phyloP scores from a whole-genome alignment of 2,329 filamentous ascomycete species.

The Zasmidium cellare region DNA sequence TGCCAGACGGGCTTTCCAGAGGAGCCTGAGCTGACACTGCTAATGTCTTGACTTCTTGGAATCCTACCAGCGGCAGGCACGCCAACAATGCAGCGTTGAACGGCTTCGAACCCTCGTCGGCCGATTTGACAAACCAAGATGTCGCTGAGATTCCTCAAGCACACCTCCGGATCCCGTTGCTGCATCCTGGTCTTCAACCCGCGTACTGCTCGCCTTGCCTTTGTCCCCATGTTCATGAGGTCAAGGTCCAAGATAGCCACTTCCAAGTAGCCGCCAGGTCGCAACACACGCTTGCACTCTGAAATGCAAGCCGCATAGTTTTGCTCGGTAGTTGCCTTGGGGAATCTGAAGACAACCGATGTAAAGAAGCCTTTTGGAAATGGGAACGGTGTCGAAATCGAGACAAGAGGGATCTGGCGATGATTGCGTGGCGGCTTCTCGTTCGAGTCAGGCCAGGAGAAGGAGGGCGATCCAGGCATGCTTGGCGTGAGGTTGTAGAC shows the following conservation, averaged over 20 bases:
- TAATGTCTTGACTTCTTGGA: conserved; percentile 35
- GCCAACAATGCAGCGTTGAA: conserved; percentile 76
- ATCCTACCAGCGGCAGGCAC: conserved; percentile 66
- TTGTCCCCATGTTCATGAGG: conserved; percentile 77
- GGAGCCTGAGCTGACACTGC: conserved; percentile 30
- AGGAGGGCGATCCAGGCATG: conserved; percentile 23
- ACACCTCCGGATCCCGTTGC: conserved; percentile 58
- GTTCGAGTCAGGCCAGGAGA: conserved; percentile 23
- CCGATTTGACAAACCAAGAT: conserved; percentile 66
- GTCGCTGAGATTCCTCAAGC: conserved; percentile 56
- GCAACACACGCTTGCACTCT: conserved; percentile 75
- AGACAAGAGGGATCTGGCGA: conserved; percentile 69
- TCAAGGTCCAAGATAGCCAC: conserved; percentile 76
- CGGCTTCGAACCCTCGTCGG: conserved; percentile 66
- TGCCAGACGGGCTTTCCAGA: conserved; percentile 14
- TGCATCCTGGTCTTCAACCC: conserved; percentile 71
- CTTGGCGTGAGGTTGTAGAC: conserved; percentile 67
- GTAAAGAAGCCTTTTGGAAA: conserved; percentile 76
- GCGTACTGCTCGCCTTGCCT: conserved; percentile 67
- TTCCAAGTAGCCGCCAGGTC: conserved; percentile 78
- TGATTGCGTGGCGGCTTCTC: conserved; percentile 58
- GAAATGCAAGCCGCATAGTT: conserved; percentile 70
- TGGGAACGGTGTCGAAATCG: conserved; percentile 66
- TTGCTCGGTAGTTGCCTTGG: conserved; percentile 65
- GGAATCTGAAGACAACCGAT: conserved; percentile 75